Percentiles rank a stretch among this genome's conserved stretches.
Conservation (phyloP, 2,329 filamentous ascomycete genomes). For the Myriosclerotinia curreyana region DNA sequence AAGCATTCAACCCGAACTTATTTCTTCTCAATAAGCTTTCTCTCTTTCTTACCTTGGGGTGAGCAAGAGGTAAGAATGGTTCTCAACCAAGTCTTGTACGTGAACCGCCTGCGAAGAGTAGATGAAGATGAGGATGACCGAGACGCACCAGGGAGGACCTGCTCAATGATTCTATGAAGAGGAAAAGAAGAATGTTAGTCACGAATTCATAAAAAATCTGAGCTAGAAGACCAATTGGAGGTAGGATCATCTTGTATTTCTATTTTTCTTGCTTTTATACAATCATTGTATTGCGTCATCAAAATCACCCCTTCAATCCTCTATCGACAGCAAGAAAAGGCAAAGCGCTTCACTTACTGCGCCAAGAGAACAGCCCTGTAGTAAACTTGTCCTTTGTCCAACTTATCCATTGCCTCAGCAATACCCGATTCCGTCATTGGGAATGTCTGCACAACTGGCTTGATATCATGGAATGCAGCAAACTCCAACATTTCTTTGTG, state of each 20-base stretch:
- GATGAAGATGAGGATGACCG: constrained; percentile 8
- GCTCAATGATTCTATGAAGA: constrained; percentile 13
- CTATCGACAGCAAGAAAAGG: constrained; percentile 1
- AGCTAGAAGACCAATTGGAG: background rate
- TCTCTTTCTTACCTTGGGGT: background rate
- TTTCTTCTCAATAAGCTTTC: background rate
- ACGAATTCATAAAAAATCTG: background rate
- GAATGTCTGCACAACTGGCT: constrained; percentile 54
- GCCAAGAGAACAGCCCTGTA: constrained; percentile 45
- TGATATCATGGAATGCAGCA: constrained; percentile 54
- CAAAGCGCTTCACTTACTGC: constrained; percentile 18
- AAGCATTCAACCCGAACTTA: background rate
- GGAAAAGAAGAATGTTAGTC: background rate
- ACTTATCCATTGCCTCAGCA: constrained; percentile 54
- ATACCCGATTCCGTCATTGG: constrained; percentile 50
- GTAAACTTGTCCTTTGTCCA: constrained; percentile 53
- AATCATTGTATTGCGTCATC: background rate
- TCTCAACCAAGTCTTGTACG: constrained; percentile 5
- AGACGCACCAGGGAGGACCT: constrained; percentile 6
- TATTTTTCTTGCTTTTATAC: constrained; percentile 16
- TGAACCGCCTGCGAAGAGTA: constrained; percentile 3
- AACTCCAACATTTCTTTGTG: constrained; percentile 59
- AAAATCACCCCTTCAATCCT: background rate
- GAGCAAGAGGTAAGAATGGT: constrained; percentile 10
- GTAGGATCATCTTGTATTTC: constrained; percentile 14